Base-by-base conservation (phyloP, 179 eudicot species). In the Monotropa hypopitys region DNA sequence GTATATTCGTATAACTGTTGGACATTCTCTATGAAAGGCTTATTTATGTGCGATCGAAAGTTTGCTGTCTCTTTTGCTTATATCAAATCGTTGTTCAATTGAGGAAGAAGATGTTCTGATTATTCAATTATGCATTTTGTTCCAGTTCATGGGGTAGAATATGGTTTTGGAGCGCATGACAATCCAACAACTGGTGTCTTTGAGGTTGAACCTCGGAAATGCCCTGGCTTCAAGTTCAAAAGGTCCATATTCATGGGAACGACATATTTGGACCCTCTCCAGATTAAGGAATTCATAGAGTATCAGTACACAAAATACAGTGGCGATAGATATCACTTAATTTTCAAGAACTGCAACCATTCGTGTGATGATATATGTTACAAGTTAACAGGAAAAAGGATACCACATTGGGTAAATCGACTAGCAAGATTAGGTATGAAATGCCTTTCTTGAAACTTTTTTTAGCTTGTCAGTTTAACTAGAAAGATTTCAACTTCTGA, bases 111-210 rank as follows among this genome's bases (percentile, higher is more conserved):
- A 70, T 59, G 13, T 57, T 59, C 53, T 70, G 35, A 77, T 50
- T 50, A 57, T 71, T 59, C 28, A 18, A 7, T 21, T 65, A 5
- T 18, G 18, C 35, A 75, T 51, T n/a, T n/a, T 30, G 65, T 73
- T 77, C 59, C 89, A 93, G 98, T 93, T 42, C 83, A 91, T 75
- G 98, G 95, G 10, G 85, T 89, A 23, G 98, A 93, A 81, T 93
- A 91, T 79, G 98, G 94, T 49, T 93, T 93, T 81, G 98, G 98
- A 62, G 98, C 97, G 54, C 97, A 91, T 77, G 97, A 90, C 62
- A 84, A 74, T 78, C 90, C 95, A 12, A 84, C 91, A 32, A 93
- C 92, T 79, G 98, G 98, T 21, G 93, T 93, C 35, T 91, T 93
- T 77, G 98, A 93, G 84, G 89, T 91, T 73, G 98, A 93, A 70